Evolutionary conservation across 2,329 filamentous ascomycete species (phyloP).

Genomic region (Hortaea werneckii): DNA sequence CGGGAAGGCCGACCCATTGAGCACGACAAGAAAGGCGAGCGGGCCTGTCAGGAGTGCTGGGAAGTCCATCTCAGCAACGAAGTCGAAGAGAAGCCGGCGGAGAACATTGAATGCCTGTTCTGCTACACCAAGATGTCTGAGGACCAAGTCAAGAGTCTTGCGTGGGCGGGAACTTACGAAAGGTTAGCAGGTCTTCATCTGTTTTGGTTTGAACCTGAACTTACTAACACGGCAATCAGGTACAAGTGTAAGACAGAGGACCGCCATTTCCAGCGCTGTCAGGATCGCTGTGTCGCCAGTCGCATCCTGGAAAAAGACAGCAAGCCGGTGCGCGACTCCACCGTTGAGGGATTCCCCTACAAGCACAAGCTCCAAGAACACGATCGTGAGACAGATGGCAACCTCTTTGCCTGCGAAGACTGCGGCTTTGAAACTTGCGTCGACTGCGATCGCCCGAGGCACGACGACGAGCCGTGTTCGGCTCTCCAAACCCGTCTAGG

Average conservation of each 20-base stretch:
- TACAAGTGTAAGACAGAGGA: too few relatives aligned
- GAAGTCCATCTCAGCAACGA: conserved; percentile 5
- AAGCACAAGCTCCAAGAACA: conserved; percentile 3
- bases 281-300: too few relatives aligned
- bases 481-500: conserved; percentile 1
- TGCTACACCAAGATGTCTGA: neutral
- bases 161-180: too few relatives aligned
- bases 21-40: neutral
- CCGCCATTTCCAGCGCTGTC: too few relatives aligned
- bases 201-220: too few relatives aligned
- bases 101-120: neutral
- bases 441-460: conserved; percentile 12
- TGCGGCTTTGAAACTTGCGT: conserved; percentile 9
- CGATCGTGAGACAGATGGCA: conserved; percentile 6
- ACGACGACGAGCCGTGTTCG: conserved; percentile 12
- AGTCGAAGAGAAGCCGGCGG: neutral
- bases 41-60: conserved; percentile 13
- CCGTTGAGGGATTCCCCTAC: neutral
- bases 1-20: neutral
- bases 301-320: neutral
- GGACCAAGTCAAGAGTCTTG: neutral
- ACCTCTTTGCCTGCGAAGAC: conserved; percentile 9
- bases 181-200: too few relatives aligned
- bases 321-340: neutral
- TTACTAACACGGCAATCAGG: too few relatives aligned